Conservation (phyloP, 495 filamentous ascomycete species). For the Penicillium atrosanguineum region DNA sequence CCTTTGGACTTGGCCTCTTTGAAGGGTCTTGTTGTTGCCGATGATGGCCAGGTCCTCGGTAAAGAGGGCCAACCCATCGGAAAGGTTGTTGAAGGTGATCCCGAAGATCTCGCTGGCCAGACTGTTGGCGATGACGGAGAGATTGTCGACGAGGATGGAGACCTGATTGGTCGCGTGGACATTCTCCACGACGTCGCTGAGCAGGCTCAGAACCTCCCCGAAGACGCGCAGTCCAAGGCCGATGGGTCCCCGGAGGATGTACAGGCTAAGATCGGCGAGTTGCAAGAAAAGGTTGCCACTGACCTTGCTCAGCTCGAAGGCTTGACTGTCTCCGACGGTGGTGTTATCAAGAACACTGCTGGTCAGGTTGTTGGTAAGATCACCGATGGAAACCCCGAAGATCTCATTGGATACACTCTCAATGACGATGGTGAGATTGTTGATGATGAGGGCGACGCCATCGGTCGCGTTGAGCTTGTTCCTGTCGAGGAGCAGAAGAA, state of each 20-base stretch:
- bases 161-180: constrained; percentile 47
- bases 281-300: constrained; percentile 17
- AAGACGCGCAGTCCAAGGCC: constrained; percentile 18
- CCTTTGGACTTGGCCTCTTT: constrained; percentile 62
- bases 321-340: constrained; percentile 55
- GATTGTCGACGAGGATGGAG: constrained; percentile 50
- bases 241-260: constrained; percentile 12
- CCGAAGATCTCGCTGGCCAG: constrained; percentile 43
- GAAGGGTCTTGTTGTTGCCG: constrained; percentile 60
- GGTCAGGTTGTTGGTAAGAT: constrained; percentile 59
- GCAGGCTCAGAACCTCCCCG: constrained; percentile 22
- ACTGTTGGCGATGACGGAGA: constrained; percentile 55
- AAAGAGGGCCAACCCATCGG: constrained; percentile 39
- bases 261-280: constrained; percentile 15
- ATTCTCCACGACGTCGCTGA: constrained; percentile 35
- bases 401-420: constrained; percentile 57
- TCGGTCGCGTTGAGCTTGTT: constrained; percentile 55
- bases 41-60: constrained; percentile 41
- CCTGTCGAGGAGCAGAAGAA: constrained; percentile 38
- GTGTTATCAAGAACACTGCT: constrained; percentile 51
- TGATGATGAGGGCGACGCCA: constrained; percentile 62
- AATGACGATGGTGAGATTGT: constrained; percentile 63
- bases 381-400: constrained; percentile 59
- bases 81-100: constrained; percentile 40
- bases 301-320: constrained; percentile 50